These are phyloP conservation scores for Arabidopsis hybrid DNA, from an alignment of 441 rosid species.

Conservation along the genomic window DNA sequence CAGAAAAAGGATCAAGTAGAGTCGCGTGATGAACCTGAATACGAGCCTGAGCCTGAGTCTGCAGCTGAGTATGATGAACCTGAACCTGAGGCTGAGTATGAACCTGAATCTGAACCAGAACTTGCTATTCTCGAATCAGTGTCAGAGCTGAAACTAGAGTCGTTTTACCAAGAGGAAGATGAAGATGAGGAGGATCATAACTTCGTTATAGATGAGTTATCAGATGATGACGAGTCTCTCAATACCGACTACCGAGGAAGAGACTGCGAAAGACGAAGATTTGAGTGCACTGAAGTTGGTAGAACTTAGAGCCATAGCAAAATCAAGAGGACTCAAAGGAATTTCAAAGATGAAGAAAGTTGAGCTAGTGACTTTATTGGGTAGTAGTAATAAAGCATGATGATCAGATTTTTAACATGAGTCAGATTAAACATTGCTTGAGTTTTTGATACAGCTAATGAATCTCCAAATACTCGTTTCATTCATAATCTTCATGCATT, in stretches of 20 bases:
- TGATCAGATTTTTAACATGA: constrained; percentile 5
- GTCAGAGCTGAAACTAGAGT: constrained; percentile 43
- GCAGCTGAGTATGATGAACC: background rate
- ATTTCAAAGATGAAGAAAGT: constrained; percentile 81
- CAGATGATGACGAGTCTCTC: constrained; percentile 52
- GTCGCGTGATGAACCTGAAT: constrained; percentile 45
- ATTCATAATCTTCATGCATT: constrained; percentile 16
- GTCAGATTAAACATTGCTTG: constrained; percentile 13
- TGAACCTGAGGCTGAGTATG: background rate
- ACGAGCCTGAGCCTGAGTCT: constrained; percentile 5
- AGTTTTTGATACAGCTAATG: constrained; percentile 13
- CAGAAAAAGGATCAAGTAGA: constrained; percentile 46
- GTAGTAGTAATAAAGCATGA: constrained; percentile 27
- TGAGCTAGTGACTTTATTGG: constrained; percentile 62
- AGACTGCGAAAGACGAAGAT: constrained; percentile 49
- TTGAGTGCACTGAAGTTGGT: constrained; percentile 64
- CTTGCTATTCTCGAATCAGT: constrained; percentile 34
- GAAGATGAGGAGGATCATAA: constrained; percentile 32
- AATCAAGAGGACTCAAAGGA: constrained; percentile 72
- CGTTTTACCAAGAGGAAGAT: constrained; percentile 36
- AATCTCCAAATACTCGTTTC: constrained; percentile 14
- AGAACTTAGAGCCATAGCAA: constrained; percentile 75
- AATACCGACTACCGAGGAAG: constrained; percentile 29
- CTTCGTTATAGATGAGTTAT: constrained; percentile 41
- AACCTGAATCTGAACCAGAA: constrained; percentile 33